A percentile compares a stretch with the other conserved stretches of the same genome.
These are phyloP conservation scores for Monosporascus sp. DNA, from an alignment of 2,329 filamentous ascomycete species.

Conservation along the genomic window DNA sequence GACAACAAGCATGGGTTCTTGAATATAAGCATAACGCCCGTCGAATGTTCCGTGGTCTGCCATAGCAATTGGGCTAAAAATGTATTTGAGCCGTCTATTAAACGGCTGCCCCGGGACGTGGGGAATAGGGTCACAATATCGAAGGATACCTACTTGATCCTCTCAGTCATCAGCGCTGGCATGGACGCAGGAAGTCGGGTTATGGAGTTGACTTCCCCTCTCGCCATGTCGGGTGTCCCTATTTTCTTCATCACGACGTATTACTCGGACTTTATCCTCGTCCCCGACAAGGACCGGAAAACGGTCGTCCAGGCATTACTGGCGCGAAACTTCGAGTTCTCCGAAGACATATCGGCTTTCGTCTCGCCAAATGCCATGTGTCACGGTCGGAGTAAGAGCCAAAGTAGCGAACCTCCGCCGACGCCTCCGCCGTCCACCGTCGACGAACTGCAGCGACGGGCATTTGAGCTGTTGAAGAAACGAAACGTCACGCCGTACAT, in stretches of 20 bases:
- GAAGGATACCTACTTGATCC: constrained; percentile 76
- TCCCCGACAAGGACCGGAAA: constrained; percentile 67
- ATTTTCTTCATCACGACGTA: constrained; percentile 99
- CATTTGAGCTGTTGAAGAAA: constrained; percentile 77
- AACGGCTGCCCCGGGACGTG: constrained; percentile 50
- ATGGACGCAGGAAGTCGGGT: constrained; percentile 89
- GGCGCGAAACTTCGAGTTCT: constrained; percentile 77
- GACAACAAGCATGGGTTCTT: constrained; percentile 71
- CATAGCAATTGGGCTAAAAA: constrained; percentile 66
- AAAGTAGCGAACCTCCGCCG: constrained; percentile 43
- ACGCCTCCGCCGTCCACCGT: constrained; percentile 75
- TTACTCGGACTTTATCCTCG: constrained; percentile 94
- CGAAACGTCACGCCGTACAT: constrained; percentile 70
- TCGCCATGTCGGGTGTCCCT: constrained; percentile 86
- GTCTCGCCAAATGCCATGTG: constrained; percentile 44
- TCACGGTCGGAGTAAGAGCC: constrained; percentile 29
- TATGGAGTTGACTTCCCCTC: constrained; percentile 81
- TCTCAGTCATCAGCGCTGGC: constrained; percentile 84
- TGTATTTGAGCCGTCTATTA: constrained; percentile 69
- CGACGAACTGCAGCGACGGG: constrained; percentile 73
- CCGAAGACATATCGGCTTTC: constrained; percentile 64
- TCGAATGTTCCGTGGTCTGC: constrained; percentile 91
- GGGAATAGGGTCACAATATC: constrained; percentile 64
- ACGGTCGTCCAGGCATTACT: constrained; percentile 74
- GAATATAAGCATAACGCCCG: constrained; percentile 86